These are phyloP conservation scores for Eucalyptus polyanthemos DNA, from an alignment of 345 rosid species.

Conservation along the genomic window DNA sequence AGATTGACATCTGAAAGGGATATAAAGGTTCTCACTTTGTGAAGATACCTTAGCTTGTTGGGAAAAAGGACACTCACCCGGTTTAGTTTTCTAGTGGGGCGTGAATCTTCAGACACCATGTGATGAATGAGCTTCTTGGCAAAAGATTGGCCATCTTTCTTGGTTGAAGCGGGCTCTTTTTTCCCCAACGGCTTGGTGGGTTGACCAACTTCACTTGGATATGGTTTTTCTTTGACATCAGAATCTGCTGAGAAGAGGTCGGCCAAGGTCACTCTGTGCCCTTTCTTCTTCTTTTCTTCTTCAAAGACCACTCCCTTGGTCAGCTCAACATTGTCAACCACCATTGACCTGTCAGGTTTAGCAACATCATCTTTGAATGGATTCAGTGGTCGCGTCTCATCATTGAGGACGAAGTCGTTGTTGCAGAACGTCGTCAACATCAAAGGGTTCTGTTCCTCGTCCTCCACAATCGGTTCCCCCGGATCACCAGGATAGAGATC, in stretches of 20 bases:
- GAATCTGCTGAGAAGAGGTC: conserved; percentile 68
- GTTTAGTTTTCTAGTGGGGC: conserved; percentile 51
- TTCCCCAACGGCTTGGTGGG: background rate
- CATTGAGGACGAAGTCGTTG: background rate
- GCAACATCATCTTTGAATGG: background rate
- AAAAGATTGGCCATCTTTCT: conserved; percentile 27
- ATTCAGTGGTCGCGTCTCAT: background rate
- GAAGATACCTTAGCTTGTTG: background rate
- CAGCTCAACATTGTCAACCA: background rate
- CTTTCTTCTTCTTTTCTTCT: conserved; percentile 22
- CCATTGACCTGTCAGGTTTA: background rate
- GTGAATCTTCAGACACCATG: conserved; percentile 31
- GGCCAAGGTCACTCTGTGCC: conserved; percentile 62
- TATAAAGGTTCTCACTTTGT: background rate
- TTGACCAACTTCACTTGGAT: conserved; percentile 5
- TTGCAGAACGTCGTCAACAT: conserved; percentile 22
- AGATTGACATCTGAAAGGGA: background rate
- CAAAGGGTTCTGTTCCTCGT: conserved; percentile 55
- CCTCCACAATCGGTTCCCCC: conserved; percentile 6
- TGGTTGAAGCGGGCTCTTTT: conserved; percentile 6
- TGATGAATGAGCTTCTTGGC: conserved; percentile 59
- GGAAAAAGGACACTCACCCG: conserved; percentile 9
- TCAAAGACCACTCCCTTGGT: background rate
- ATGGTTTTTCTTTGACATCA: conserved; percentile 13
- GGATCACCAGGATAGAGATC: conserved; percentile 5